Percentiles rank a stretch among this genome's conserved stretches.
Conservation (phyloP, 495 filamentous ascomycete genomes). For the Neurospora sp. region DNA sequence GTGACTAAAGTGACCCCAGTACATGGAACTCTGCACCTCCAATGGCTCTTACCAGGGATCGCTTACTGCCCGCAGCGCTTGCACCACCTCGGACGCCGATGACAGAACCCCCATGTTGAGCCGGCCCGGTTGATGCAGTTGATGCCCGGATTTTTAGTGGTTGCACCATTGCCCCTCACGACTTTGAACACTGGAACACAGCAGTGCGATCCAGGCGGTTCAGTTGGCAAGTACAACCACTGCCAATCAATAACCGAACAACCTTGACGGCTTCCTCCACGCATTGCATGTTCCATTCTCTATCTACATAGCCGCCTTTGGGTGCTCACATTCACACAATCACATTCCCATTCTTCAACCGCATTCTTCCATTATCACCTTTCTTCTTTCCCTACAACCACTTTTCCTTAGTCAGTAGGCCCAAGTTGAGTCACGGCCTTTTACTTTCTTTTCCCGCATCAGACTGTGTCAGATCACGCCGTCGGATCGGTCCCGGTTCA, state of each 20-base stretch:
- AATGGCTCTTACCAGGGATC: not conserved
- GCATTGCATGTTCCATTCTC: not conserved
- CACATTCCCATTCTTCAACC: not conserved
- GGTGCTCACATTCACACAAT: not conserved
- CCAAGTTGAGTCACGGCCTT: not conserved
- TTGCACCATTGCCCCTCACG: not conserved
- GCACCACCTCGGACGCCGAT: not conserved
- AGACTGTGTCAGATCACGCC: not conserved
- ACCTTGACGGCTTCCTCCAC: not conserved
- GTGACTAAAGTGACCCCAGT: not conserved
- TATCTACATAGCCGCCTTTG: not conserved
- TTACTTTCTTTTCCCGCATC: not conserved
- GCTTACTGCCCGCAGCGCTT: not conserved
- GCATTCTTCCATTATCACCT: not conserved
- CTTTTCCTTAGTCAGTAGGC: not conserved
- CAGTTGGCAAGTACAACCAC: not conserved
- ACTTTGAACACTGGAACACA: not conserved
- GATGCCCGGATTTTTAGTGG: not conserved
- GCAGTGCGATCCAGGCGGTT: not conserved
- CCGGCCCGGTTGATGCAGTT: not conserved
- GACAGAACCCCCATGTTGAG: not conserved
- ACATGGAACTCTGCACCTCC: not conserved
- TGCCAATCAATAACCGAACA: not conserved
- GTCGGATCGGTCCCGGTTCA: not conserved
- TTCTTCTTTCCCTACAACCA: not conserved